Evolutionary conservation across 495 filamentous ascomycete genomes (phyloP), one percentile per base, ranked within the genome.

Genomic region (Tuber indicum): DNA sequence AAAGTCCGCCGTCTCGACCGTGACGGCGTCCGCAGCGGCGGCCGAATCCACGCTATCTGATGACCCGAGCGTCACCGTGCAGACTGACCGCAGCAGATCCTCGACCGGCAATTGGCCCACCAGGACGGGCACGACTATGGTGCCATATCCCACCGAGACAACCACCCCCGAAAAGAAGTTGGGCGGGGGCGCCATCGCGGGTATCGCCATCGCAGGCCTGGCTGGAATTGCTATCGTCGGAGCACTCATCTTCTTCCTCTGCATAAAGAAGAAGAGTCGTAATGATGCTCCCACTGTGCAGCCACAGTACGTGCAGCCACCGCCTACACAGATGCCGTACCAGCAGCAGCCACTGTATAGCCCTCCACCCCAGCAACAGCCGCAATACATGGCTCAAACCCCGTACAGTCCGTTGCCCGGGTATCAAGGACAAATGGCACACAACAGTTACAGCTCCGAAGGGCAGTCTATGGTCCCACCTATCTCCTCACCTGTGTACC

Each of bases 141-240:
- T 5, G 5, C 47, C 47, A 17, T 21, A 23, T 5, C 47, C 39
- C 43, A 47, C 76, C 19, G 23, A 43, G 32, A 7, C 12, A 36
- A 12, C 66, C 41, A 2, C 1, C 2, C 23, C 16, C 19, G n/a
- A 3, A 14, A 41, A 36, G 0, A 2, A n/a, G 16, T 47, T 80
- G 19, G 58, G 76, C 1, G 42, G 5, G 17, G 70, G 73, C 23
- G 76, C 70, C 39, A 58, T 79, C 19, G 45, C 72, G 26, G 78
- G 78, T 6, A 79, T 79, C 41, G 49, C 49, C 4, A 42, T 75
- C n/a, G 78, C 72, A 70, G 73, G 21, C 1, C 8, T 79, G 4
- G 77, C 41, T 39, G 76, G 23, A 8, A 23, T 79, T 7, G 72
- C 41, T 3, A 39, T 71, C 17, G 47, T 79, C 58, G 78, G 43